A percentile compares a stretch with the other conserved stretches of the same genome.
These are phyloP conservation scores for Prunus yedoensis DNA, from an alignment of 331 rosid species.

Conservation along the genomic window DNA sequence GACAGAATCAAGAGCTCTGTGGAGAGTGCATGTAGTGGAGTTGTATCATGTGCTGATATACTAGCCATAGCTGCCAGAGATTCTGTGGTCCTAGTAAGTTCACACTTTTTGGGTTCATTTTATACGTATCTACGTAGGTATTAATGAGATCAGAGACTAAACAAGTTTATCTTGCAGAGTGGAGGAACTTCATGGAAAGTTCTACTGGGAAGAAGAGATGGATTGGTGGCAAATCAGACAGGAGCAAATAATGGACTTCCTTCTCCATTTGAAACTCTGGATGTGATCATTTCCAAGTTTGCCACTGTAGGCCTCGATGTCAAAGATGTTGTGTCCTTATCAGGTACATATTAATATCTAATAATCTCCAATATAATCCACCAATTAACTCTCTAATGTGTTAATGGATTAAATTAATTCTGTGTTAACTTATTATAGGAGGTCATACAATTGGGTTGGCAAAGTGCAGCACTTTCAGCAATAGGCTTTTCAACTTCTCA, in stretches of 20 bases:
- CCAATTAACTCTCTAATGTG: neutral
- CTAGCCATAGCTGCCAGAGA: constrained; percentile 77
- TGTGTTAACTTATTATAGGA: constrained; percentile 35
- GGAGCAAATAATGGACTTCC: constrained; percentile 54
- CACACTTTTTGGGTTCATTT: neutral
- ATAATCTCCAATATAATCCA: neutral
- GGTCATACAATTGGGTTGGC: constrained; percentile 77
- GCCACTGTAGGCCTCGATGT: constrained; percentile 48
- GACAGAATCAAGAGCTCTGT: too few species aligned
- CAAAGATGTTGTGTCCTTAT: constrained; percentile 64
- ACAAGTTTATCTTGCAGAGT: constrained; percentile 36
- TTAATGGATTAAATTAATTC: neutral
- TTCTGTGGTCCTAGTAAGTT: constrained; percentile 59
- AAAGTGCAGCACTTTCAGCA: constrained; percentile 60
- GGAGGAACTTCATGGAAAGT: constrained; percentile 80
- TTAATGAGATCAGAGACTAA: too few species aligned
- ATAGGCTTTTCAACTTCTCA: constrained; percentile 74
- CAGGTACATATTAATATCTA: constrained; percentile 39
- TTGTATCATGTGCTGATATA: constrained; percentile 88
- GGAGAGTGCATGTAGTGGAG: constrained; percentile 45
- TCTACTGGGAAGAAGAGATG: constrained; percentile 73
- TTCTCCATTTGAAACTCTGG: constrained; percentile 50
- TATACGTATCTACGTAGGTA: too few species aligned
- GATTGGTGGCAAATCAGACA: constrained; percentile 48
- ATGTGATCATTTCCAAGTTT: constrained; percentile 48